Evolutionary conservation across 768 basidiomycete species (phyloP), one percentile per base, ranked within the genome.

Genomic region (Postia placenta): DNA sequence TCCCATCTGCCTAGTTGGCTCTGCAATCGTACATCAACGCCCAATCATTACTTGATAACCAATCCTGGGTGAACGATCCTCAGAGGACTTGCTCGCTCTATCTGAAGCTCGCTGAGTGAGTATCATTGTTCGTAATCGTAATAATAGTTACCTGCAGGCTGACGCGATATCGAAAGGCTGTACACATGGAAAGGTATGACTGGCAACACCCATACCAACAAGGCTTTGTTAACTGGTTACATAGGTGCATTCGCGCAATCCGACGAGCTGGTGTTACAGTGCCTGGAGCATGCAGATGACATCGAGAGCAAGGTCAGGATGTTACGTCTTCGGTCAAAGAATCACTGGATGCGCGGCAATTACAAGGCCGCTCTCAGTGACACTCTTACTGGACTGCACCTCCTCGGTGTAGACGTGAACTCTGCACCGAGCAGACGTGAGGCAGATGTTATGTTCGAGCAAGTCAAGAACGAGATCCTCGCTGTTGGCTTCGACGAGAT

Each of bases 401-500:
- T 78, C 1, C 70, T 88, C 15, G 83, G 81, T 1, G 74, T 87
- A 6, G 80, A 82, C 23, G 64, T 87, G 30, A 74, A 79, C 54
- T 58, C 75, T 0, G 58, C 74, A 0, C 81, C 82, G 1, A 74
- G 75, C 2, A 63, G 71, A 23, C 67, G 72, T 42, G 77, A 81
- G 50, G 80, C 78, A 11, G 79, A 84, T 58, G 52, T 61, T n/a
- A 75, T 83, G 74, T 86, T 86, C 56, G 81, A 85, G 49, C 72
- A 77, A 57, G 79, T 86, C 48, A 83, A 81, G 60, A 81, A 81
- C 53, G 80, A 84, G 59, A 83, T 87, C 39, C 64, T 86, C 40
- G 79, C 80, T 0, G 74, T 83, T 22, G 84, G 84, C 1, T 83
- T 83, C 53, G 83, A 83, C 22, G 76, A 82, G 48, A 83, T 88